A percentile compares a stretch with the other conserved stretches of the same genome.
Evolutionary conservation across 2,329 filamentous ascomycete genomes (phyloP).

Genomic region (Fusarium begoniae): DNA sequence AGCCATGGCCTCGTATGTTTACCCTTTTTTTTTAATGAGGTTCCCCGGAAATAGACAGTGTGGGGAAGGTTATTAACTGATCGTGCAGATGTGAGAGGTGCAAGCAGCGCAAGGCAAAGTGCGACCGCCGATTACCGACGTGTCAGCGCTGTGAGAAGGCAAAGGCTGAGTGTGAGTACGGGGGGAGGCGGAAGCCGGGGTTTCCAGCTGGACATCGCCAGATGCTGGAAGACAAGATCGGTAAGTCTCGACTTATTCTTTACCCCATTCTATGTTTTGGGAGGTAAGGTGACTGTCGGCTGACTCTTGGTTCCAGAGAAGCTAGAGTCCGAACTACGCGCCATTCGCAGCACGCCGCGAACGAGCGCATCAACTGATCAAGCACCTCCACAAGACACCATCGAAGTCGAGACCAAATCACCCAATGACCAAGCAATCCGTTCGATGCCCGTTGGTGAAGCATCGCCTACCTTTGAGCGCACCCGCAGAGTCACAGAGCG

Average conservation of each 20-base stretch:
- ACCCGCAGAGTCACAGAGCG: background rate
- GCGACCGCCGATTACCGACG: background rate
- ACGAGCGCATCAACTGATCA: background rate
- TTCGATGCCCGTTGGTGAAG: background rate
- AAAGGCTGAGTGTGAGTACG: background rate
- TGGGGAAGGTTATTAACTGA: background rate
- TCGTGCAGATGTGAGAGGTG: background rate
- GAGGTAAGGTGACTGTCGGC: background rate
- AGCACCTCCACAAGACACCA: background rate
- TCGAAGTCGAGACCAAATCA: background rate
- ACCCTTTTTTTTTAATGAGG: background rate
- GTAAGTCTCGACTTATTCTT: background rate
- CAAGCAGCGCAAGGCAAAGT: background rate
- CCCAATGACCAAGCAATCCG: background rate
- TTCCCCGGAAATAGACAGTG: background rate
- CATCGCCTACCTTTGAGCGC: background rate
- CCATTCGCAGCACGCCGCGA: background rate
- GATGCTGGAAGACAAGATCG: background rate
- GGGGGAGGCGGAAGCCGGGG: background rate
- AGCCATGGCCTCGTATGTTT: background rate
- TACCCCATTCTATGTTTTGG: background rate
- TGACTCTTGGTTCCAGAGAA: background rate
- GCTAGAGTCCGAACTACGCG: background rate
- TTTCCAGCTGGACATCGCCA: conserved; percentile 1
- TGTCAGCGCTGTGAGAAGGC: background rate